Evolutionary conservation across 495 filamentous ascomycete species (phyloP).

Genomic region (Penicillium paradoxum): DNA sequence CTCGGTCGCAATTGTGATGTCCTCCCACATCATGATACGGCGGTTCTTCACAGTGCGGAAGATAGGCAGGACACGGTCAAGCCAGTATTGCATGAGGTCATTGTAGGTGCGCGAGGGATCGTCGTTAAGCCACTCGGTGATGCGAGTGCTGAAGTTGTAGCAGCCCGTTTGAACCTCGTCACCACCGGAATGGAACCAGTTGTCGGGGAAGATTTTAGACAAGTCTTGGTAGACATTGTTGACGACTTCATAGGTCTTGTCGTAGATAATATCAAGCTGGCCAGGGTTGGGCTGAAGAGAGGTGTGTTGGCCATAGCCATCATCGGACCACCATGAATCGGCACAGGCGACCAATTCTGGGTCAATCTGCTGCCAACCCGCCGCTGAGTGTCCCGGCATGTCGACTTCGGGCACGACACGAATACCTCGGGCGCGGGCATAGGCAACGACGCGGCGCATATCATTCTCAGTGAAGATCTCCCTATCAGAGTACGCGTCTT

Average conservation of each 20-base stretch:
- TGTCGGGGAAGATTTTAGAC: conserved; percentile 46
- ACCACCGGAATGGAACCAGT: conserved; percentile 52
- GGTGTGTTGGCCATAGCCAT: conserved; percentile 46
- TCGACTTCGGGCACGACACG: conserved; percentile 50
- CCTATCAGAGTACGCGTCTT: conserved; percentile 48
- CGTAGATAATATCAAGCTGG: conserved; percentile 52
- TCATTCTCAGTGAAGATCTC: conserved; percentile 40
- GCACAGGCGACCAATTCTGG: conserved; percentile 46
- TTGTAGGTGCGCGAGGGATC: conserved; percentile 47
- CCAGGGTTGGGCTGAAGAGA: conserved; percentile 54
- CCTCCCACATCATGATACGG: conserved; percentile 55
- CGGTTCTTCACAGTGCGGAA: conserved; percentile 40
- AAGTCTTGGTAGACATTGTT: conserved; percentile 50
- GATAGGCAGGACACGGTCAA: conserved; percentile 50
- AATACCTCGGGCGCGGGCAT: conserved; percentile 44
- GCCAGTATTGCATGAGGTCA: conserved; percentile 51
- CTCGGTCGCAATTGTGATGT: conserved; percentile 40
- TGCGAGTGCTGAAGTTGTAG: conserved; percentile 49
- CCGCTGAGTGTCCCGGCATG: conserved; percentile 47
- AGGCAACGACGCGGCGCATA: conserved; percentile 39
- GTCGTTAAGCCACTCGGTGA: conserved; percentile 45
- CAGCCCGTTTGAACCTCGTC: conserved; percentile 51
- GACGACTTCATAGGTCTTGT: conserved; percentile 50
- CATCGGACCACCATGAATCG: conserved; percentile 55
- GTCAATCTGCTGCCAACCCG: conserved; percentile 53